phyloP scores from a whole-genome alignment of 106 monocot species.

The Cymbidium sinense region DNA sequence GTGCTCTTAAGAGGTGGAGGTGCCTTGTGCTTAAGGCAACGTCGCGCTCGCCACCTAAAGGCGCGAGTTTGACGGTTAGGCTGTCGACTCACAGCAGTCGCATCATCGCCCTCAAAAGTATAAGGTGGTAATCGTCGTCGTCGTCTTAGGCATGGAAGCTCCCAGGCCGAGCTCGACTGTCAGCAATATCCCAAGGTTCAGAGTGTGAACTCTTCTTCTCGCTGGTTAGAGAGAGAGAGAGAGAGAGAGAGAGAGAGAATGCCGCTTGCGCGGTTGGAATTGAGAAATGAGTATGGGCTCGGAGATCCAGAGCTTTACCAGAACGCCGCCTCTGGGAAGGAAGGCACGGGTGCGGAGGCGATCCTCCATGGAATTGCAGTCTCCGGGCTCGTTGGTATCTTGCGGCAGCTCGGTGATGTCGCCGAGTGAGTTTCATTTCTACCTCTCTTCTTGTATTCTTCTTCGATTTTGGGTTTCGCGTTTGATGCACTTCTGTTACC shows the following conservation, averaged over 20 bases:
- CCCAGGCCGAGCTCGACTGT: not conserved
- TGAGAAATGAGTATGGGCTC: conserved; percentile 49
- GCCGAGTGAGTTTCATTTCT: conserved; percentile 47
- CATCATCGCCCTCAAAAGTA: not conserved
- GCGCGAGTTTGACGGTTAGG: conserved; percentile 5
- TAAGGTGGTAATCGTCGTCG: not conserved
- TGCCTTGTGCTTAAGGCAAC: not conserved
- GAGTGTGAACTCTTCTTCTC: not conserved
- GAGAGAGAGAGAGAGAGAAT: conserved; percentile 10
- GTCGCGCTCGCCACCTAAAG: not conserved
- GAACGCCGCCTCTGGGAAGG: conserved; percentile 13
- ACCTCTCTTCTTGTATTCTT: conserved; percentile 2
- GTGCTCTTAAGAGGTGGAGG: not conserved
- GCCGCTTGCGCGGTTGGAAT: conserved; percentile 41
- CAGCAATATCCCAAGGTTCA: not conserved
- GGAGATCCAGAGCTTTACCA: conserved; percentile 41
- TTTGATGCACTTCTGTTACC: not conserved
- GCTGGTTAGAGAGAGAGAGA: not conserved
- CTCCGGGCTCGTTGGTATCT: conserved; percentile 75
- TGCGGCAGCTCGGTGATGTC: conserved; percentile 81
- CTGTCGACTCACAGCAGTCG: conserved; percentile 1
- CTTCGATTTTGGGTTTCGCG: not conserved
- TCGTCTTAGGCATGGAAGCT: not conserved
- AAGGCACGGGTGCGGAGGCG: conserved; percentile 56
- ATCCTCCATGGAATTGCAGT: conserved; percentile 75